These are phyloP conservation scores for Penium margaritaceum DNA, from an alignment of 139 green algal species.

Conservation along the genomic window DNA sequence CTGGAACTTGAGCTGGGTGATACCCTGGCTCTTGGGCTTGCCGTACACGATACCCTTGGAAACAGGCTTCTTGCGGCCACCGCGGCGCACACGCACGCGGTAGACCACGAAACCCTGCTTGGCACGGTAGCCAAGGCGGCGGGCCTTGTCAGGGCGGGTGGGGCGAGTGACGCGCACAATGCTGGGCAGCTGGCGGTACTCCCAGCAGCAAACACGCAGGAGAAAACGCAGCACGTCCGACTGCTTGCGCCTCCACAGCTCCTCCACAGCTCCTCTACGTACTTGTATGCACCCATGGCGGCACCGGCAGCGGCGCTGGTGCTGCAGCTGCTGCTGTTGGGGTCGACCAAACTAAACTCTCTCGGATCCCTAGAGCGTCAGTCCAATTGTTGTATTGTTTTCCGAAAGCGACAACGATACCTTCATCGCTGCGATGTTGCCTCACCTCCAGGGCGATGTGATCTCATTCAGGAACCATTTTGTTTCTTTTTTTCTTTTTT, in stretches of 20 bases:
- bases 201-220: conserved; percentile 96
- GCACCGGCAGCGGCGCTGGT: too few species aligned
- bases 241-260: conserved; percentile 98
- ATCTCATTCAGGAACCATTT: too few species aligned
- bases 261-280: too few species aligned
- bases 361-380: too few species aligned
- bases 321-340: too few species aligned
- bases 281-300: conserved; percentile 78
- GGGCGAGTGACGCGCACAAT: conserved; percentile 80
- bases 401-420: too few species aligned
- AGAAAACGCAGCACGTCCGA: conserved; percentile 97
- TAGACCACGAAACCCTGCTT: conserved; percentile 88
- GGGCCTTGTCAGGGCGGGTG: conserved; percentile 91
- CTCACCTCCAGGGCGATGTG: too few species aligned
- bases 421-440: too few species aligned
- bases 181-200: conserved; percentile 90
- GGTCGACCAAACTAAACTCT: too few species aligned
- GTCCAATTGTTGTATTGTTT: too few species aligned
- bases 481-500: too few species aligned
- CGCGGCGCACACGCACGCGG: conserved; percentile 86
- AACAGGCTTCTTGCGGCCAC: conserved; percentile 89
- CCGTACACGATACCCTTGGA: conserved; percentile 83
- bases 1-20: conserved; percentile 91
- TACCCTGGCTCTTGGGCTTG: conserved; percentile 93
- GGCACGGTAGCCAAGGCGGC: conserved; percentile 89